These are phyloP conservation scores for Diphasiastrum complanatum DNA, from an alignment of 83 land plant genomes.

Conservation along the genomic window DNA sequence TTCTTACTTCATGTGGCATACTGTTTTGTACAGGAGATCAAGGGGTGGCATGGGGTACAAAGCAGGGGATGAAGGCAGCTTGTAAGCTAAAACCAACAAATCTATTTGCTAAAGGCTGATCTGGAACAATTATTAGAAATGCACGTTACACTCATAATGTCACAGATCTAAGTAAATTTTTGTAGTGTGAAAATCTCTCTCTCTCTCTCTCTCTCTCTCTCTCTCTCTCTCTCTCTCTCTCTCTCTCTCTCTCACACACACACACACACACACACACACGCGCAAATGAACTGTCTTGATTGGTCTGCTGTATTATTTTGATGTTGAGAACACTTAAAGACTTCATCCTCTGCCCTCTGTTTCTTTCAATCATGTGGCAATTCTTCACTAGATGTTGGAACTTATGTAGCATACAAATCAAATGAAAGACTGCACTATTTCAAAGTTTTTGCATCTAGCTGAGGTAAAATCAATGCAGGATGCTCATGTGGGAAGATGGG, in stretches of 20 bases:
- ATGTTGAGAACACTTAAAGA: too few relatives aligned
- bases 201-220: too few relatives aligned
- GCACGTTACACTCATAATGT: neutral
- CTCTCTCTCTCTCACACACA: too few relatives aligned
- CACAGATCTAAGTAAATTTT: neutral
- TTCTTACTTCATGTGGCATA: neutral
- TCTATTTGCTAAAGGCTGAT: too few relatives aligned
- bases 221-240: too few relatives aligned
- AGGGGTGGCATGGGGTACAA: slow-evolving; percentile 87
- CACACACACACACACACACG: too few relatives aligned
- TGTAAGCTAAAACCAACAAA: slow-evolving; percentile 64
- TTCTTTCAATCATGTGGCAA: too few relatives aligned
- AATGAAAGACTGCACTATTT: neutral
- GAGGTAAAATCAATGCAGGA: slow-evolving; percentile 39
- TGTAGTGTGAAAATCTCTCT: neutral
- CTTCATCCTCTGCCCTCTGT: too few relatives aligned
- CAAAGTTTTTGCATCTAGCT: neutral
- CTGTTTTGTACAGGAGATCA: slow-evolving; percentile 51
- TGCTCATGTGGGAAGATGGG: slow-evolving; percentile 99
- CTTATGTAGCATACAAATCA: neutral
- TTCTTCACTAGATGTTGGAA: too few relatives aligned
- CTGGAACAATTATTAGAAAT: neutral
- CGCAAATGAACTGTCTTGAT: too few relatives aligned
- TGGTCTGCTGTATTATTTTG: too few relatives aligned
- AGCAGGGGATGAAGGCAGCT: slow-evolving; percentile 89